Evolutionary conservation across 176 grass and related monocot species (phyloP).

Genomic region (Tuctoria greenei): DNA sequence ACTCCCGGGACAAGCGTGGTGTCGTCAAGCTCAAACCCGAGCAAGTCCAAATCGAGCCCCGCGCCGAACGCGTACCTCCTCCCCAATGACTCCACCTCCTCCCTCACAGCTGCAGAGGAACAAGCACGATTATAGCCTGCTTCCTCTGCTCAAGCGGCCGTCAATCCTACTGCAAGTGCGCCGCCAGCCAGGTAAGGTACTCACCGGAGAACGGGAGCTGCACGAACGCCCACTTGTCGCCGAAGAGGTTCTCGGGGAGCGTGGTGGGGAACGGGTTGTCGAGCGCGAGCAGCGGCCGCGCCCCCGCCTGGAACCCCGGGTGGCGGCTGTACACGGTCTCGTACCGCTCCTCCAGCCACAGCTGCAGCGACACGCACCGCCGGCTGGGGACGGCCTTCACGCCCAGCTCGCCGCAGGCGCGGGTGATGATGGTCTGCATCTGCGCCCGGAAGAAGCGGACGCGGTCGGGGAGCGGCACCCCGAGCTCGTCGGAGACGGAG

Average conservation of each 20-base stretch:
- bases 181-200: background rate
- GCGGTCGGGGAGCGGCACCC: slow-evolving; percentile 71
- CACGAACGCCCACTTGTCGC: slow-evolving; percentile 95
- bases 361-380: slow-evolving; percentile 71
- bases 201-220: slow-evolving; percentile 87
- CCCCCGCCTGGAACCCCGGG: slow-evolving; percentile 82
- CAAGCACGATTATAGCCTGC: background rate
- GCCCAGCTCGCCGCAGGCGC: slow-evolving; percentile 83
- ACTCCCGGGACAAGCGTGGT: slow-evolving; percentile 74
- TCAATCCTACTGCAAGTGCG: background rate
- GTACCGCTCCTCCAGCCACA: slow-evolving; percentile 91
- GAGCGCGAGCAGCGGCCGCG: slow-evolving; percentile 78
- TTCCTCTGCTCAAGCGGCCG: background rate
- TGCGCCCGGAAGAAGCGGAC: slow-evolving; percentile 92
- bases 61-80: slow-evolving; percentile 82
- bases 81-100: slow-evolving; percentile 58
- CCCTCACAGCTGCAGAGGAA: slow-evolving; percentile 60
- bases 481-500: slow-evolving; percentile 50
- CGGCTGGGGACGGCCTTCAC: slow-evolving; percentile 88
- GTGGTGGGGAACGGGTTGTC: slow-evolving; percentile 91
- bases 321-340: slow-evolving; percentile 81
- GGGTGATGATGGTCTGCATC: slow-evolving; percentile 92
- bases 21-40: slow-evolving; percentile 89
- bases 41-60: slow-evolving; percentile 79
- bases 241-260: slow-evolving; percentile 89